Evolutionary conservation across 2,329 filamentous ascomycete genomes (phyloP).

Genomic region (Clarireedia paspali): DNA sequence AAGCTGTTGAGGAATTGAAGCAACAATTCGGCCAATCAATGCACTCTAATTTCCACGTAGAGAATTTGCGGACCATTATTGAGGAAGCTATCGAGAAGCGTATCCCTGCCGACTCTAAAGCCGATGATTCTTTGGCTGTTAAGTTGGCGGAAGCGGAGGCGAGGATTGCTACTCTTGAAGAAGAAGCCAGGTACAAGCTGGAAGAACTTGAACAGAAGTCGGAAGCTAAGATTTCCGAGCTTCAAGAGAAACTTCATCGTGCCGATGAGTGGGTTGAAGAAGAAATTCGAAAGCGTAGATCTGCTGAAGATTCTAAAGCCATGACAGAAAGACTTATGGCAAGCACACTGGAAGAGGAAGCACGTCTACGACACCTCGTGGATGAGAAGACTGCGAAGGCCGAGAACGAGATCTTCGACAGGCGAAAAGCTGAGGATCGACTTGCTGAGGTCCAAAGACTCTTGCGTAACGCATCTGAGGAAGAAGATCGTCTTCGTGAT

Average conservation of each 20-base stretch:
- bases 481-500: constrained; percentile 60
- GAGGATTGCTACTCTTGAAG: constrained; percentile 47
- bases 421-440: constrained; percentile 64
- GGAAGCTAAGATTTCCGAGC: background rate
- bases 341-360: constrained; percentile 60
- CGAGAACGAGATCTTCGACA: constrained; percentile 55
- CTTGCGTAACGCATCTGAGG: constrained; percentile 62
- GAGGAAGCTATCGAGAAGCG: constrained; percentile 54
- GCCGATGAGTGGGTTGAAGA: constrained; percentile 57
- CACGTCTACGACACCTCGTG: constrained; percentile 54
- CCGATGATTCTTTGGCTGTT: constrained; percentile 32
- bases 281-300: constrained; percentile 53
- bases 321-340: constrained; percentile 42
- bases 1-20: constrained; percentile 59
- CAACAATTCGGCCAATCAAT: constrained; percentile 42
- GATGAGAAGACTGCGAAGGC: constrained; percentile 50
- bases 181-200: constrained; percentile 44
- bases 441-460: constrained; percentile 65
- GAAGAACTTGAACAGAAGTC: constrained; percentile 33
- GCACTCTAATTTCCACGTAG: constrained; percentile 37
- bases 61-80: constrained; percentile 54
- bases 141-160: constrained; percentile 13
- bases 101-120: constrained; percentile 41
- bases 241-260: constrained; percentile 48
- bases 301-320: constrained; percentile 61